Percentiles rank a stretch among this genome's conserved stretches.
Conservation (phyloP, 129 eudicot genomes). For the Logfia minima region DNA sequence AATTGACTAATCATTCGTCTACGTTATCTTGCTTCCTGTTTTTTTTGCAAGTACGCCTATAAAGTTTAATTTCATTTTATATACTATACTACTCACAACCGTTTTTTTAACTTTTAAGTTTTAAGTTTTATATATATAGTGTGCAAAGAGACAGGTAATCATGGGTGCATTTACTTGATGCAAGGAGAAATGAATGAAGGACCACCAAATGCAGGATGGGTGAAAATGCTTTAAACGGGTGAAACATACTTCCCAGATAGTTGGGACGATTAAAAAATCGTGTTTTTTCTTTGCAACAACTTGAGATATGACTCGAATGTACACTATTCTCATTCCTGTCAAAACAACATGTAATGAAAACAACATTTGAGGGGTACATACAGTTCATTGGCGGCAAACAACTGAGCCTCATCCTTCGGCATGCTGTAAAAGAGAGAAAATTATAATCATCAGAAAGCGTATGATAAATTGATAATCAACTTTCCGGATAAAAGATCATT, state of each 20-base stretch:
- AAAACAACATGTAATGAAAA: not conserved
- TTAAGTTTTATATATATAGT: not conserved
- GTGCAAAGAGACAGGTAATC: not conserved
- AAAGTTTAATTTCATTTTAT: not conserved
- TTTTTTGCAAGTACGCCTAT: not conserved
- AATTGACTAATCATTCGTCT: not conserved
- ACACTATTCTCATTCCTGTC: not conserved
- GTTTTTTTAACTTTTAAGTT: too few species aligned
- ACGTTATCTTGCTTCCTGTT: not conserved
- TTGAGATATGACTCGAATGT: not conserved
- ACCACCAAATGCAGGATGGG: not conserved
- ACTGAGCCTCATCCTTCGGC: slow-evolving; percentile 96
- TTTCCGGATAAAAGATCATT: not conserved
- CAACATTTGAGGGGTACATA: slow-evolving; percentile 39
- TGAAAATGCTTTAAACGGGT: not conserved
- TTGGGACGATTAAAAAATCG: not conserved
- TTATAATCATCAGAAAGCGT: slow-evolving; percentile 2
- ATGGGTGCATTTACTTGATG: not conserved
- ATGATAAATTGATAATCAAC: slow-evolving; percentile 7
- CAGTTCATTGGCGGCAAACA: slow-evolving; percentile 92
- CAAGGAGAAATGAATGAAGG: not conserved
- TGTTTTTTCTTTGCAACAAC: not conserved
- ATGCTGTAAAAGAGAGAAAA: slow-evolving; percentile 57
- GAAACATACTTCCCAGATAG: not conserved
- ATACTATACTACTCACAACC: not conserved